These are phyloP conservation scores for Populus hybrid DNA, from an alignment of 441 rosid species.

Conservation along the genomic window DNA sequence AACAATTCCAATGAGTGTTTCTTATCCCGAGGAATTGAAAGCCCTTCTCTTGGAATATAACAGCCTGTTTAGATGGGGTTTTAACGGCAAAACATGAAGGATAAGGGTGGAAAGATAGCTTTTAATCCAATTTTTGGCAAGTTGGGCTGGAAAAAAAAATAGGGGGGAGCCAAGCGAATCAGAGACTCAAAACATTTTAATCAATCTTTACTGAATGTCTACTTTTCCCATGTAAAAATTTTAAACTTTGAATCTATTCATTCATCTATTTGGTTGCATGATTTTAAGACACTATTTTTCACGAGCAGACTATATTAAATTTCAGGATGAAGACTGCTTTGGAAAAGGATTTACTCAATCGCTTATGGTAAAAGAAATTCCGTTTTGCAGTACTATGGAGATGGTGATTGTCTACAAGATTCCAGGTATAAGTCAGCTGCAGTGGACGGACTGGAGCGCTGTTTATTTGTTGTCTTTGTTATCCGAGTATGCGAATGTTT, in stretches of 20 bases:
- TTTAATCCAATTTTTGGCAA: background rate
- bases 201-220: background rate
- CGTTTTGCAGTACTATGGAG: background rate
- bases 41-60: background rate
- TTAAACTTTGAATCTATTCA: too few relatives aligned
- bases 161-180: too few relatives aligned
- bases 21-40: background rate
- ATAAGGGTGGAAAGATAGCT: background rate
- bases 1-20: background rate
- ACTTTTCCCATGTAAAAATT: too few relatives aligned
- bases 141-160: background rate
- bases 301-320: too few relatives aligned
- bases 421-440: background rate
- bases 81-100: background rate
- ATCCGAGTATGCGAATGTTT: background rate
- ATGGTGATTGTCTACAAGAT: background rate
- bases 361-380: background rate
- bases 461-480: background rate
- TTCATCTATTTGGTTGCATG: background rate
- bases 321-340: background rate
- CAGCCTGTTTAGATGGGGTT: background rate
- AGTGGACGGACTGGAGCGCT: background rate
- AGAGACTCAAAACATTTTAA: too few relatives aligned
- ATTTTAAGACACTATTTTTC: too few relatives aligned
- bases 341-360: background rate